A percentile compares a stretch with the other conserved stretches of the same genome.
These are phyloP conservation scores for Microstegium vimineum DNA, from an alignment of 176 grass and related monocot genomes.

Conservation along the genomic window DNA sequence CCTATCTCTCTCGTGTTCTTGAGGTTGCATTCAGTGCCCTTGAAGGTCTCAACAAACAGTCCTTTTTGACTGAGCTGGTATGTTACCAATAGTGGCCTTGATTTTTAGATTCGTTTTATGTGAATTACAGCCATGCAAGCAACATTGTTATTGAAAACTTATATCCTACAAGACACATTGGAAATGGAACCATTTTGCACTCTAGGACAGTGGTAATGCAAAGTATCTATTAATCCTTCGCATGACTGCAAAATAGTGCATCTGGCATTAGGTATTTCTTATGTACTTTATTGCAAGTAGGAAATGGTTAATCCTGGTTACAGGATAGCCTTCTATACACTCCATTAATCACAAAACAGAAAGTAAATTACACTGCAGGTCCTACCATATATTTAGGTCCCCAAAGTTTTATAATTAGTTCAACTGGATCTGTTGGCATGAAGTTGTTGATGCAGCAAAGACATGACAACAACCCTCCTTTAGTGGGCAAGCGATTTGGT, in stretches of 20 bases:
- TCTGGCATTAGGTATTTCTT: not conserved
- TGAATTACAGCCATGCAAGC: constrained; percentile 1
- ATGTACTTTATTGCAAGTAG: not conserved
- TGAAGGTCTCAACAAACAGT: constrained; percentile 98
- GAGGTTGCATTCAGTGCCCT: constrained; percentile 95
- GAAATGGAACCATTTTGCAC: not conserved
- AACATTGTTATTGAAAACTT: constrained; percentile 7
- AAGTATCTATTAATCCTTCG: not conserved
- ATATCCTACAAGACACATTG: not conserved
- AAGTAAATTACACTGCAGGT: not conserved
- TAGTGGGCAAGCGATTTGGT: not conserved
- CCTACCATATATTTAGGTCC: not conserved
- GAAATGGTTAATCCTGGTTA: not conserved
- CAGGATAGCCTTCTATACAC: not conserved
- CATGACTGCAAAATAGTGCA: not conserved
- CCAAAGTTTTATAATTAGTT: not conserved
- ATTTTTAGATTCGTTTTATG: not conserved
- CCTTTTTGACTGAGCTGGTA: constrained; percentile 99
- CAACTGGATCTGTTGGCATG: not conserved
- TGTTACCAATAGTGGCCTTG: constrained; percentile 19
- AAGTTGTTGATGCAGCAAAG: not conserved
- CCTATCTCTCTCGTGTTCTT: constrained; percentile 95
- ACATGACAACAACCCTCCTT: not conserved
- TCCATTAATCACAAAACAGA: not conserved
- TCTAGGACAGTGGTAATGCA: not conserved